Evolutionary conservation across 1,284 basidiomycete genomes (phyloP).

Genomic region (Apiotrichum akiyoshidainum): DNA sequence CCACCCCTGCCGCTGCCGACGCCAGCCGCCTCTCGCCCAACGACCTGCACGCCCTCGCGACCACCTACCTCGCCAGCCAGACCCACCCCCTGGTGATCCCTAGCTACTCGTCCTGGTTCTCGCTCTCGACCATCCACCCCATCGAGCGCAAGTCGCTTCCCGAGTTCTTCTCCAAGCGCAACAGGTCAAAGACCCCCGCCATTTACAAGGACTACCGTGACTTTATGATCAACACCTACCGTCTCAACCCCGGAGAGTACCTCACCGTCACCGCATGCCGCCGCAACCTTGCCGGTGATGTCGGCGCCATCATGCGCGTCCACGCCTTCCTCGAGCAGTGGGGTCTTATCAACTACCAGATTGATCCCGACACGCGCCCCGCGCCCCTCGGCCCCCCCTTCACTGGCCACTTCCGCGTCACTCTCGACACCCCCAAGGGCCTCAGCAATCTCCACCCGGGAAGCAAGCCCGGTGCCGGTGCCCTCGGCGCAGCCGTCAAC

Average conservation of each 20-base stretch:
- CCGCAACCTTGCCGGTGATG: conserved; percentile 93
- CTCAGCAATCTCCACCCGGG: conserved; percentile 89
- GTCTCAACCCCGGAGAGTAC: conserved; percentile 90
- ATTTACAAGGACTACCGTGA: conserved; percentile 99
- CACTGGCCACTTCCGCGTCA: conserved; percentile 96
- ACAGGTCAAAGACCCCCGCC: conserved; percentile 89
- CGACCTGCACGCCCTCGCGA: conserved; percentile 50
- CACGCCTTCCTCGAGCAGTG: conserved; percentile 99
- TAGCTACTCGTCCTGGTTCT: conserved; percentile 97
- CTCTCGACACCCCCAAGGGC: conserved; percentile 93
- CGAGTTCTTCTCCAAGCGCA: conserved; percentile 97
- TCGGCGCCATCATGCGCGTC: conserved; percentile 97
- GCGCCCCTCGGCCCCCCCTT: conserved; percentile 94
- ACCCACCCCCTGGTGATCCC: conserved; percentile 97
- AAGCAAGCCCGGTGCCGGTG: conserved; percentile 55
- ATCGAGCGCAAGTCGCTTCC: conserved; percentile 90
- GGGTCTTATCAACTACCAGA: conserved; percentile 98
- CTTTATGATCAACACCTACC: conserved; percentile 99
- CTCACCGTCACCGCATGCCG: conserved; percentile 96
- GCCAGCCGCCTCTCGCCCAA: conserved; percentile 34
- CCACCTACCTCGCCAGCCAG: conserved; percentile 84
- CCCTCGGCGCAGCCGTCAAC: conserved; percentile 30
- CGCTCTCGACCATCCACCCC: conserved; percentile 87
- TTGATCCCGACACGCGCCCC: conserved; percentile 93
- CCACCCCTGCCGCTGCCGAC: conserved; percentile 26